These are phyloP conservation scores for Diaporthe capsici DNA, from an alignment of 2,329 filamentous ascomycete species.

Conservation along the genomic window DNA sequence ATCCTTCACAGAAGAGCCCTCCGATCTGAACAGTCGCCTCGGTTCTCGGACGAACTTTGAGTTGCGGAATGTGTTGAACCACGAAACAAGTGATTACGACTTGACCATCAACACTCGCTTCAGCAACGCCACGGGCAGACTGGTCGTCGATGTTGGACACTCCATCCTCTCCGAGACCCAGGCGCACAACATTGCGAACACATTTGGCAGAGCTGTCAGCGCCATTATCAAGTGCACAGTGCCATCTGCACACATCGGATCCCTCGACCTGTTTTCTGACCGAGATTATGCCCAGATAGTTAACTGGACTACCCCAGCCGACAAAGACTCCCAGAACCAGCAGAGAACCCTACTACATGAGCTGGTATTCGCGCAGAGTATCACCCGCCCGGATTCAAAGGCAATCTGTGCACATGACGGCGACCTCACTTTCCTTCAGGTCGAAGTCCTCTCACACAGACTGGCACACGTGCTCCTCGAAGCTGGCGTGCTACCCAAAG, in stretches of 20 bases:
- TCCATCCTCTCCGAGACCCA: constrained; percentile 60
- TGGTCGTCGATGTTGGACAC: constrained; percentile 61
- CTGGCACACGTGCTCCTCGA: constrained; percentile 63
- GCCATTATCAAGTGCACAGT: constrained; percentile 55
- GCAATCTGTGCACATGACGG: constrained; percentile 63
- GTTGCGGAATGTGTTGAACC: constrained; percentile 54
- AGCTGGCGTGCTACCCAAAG: constrained; percentile 58
- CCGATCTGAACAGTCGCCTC: constrained; percentile 53
- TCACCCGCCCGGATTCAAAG: constrained; percentile 54
- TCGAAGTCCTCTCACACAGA: constrained; percentile 55
- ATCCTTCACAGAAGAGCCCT: constrained; percentile 60
- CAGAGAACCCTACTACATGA: constrained; percentile 58
- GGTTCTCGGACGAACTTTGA: constrained; percentile 47
- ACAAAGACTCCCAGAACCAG: constrained; percentile 55
- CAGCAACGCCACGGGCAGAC: constrained; percentile 50
- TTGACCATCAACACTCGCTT: constrained; percentile 62
- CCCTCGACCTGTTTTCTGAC: constrained; percentile 67
- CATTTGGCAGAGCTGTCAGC: constrained; percentile 67
- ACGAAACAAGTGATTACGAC: constrained; percentile 62
- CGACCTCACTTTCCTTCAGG: constrained; percentile 57
- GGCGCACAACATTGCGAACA: constrained; percentile 62
- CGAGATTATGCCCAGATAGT: constrained; percentile 68
- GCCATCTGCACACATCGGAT: constrained; percentile 51
- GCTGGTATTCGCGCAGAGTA: constrained; percentile 58
- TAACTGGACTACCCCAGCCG: constrained; percentile 63